Conservation (phyloP, 768 basidiomycete genomes). For the Holtermannia corniformis region DNA sequence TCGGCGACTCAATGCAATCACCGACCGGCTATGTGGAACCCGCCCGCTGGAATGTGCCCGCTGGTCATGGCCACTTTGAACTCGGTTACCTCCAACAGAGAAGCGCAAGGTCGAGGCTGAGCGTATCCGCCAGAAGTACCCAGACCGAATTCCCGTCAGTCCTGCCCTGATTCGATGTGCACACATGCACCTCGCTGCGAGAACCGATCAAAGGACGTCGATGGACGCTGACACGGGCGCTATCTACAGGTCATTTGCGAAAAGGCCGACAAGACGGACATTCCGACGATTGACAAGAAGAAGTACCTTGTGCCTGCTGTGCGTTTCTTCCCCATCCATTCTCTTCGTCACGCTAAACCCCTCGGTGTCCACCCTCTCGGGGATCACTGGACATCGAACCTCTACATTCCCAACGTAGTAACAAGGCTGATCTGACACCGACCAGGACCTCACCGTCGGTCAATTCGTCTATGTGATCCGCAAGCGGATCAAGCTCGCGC, state of each 20-base stretch:
- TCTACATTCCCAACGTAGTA: slow-evolving; percentile 13
- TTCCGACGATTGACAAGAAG: slow-evolving; percentile 99
- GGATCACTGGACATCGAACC: background rate
- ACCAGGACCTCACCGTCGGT: slow-evolving; percentile 86
- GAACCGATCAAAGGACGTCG: background rate
- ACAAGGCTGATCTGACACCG: background rate
- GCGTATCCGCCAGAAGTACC: slow-evolving; percentile 96
- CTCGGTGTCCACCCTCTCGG: too few species aligned
- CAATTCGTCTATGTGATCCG: slow-evolving; percentile 99
- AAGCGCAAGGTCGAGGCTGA: slow-evolving; percentile 99
- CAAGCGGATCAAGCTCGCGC: slow-evolving; percentile 98
- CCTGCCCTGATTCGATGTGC: background rate
- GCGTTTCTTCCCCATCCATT: slow-evolving; percentile 36
- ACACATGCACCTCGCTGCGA: slow-evolving; percentile 12
- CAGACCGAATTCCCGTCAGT: slow-evolving; percentile 92
- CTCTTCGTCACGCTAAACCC: background rate
- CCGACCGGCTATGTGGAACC: too few species aligned
- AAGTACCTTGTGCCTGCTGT: slow-evolving; percentile 98
- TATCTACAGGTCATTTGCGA: slow-evolving; percentile 79
- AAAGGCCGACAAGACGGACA: slow-evolving; percentile 96
- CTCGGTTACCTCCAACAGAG: slow-evolving; percentile 49
- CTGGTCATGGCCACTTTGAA: too few species aligned
- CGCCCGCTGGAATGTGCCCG: background rate
- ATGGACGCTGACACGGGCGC: background rate
- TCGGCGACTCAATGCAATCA: too few species aligned